phyloP scores from a whole-genome alignment of 768 basidiomycete species.

The Phlebiopsis gigantea region DNA sequence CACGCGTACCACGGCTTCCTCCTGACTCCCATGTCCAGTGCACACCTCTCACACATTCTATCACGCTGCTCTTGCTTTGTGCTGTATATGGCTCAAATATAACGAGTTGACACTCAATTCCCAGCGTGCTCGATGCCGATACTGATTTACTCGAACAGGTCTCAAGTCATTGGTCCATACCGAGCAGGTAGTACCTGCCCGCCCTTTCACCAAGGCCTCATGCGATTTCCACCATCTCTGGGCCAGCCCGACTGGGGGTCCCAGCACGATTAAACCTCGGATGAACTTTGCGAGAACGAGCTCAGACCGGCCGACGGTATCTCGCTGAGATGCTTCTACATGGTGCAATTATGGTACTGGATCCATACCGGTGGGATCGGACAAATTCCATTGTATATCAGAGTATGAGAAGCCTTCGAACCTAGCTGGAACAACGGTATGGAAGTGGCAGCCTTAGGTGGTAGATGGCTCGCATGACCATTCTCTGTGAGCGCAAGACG shows the following conservation, averaged over 20 bases:
- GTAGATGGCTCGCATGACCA: not conserved
- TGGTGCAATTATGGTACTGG: not conserved
- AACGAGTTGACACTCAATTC: not conserved
- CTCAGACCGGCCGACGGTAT: not conserved
- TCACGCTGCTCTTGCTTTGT: not conserved
- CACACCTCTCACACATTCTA: not conserved
- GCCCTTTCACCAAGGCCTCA: too few relatives aligned
- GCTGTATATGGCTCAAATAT: not conserved
- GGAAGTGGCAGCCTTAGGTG: not conserved
- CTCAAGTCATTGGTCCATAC: not conserved
- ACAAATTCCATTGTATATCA: too few relatives aligned
- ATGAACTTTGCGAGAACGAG: not conserved
- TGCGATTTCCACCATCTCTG: too few relatives aligned
- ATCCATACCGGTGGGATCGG: not conserved
- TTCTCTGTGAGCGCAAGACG: not conserved
- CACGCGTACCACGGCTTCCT: not conserved
- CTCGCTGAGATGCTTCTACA: not conserved
- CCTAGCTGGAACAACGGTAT: not conserved
- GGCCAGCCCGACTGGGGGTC: too few relatives aligned
- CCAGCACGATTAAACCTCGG: not conserved
- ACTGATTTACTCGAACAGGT: not conserved
- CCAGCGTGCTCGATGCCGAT: not conserved
- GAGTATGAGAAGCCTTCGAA: not conserved
- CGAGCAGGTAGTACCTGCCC: too few relatives aligned
- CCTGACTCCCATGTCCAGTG: not conserved